These are phyloP conservation scores for Pluteus cervinus DNA, from an alignment of 768 basidiomycete species.

Conservation along the genomic window DNA sequence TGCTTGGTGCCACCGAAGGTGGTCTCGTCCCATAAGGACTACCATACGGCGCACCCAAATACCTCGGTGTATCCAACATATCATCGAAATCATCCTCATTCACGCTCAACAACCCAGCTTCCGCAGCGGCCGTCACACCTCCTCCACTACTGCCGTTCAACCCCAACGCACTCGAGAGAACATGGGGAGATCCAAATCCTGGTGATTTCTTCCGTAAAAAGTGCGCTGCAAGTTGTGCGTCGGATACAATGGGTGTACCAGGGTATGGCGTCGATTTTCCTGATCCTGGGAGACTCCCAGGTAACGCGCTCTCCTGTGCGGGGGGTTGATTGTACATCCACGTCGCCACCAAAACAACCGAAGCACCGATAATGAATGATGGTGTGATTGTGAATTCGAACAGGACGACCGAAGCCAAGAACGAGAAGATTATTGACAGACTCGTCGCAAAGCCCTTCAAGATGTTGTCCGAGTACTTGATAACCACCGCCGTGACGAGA, in stretches of 20 bases:
- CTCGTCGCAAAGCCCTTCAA: slow-evolving; percentile 97
- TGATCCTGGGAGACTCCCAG: slow-evolving; percentile 12
- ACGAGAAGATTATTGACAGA: slow-evolving; percentile 90
- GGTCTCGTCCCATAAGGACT: slow-evolving; percentile 33
- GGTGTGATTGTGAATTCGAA: slow-evolving; percentile 89
- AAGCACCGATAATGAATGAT: slow-evolving; percentile 80
- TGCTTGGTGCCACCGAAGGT: slow-evolving; percentile 26
- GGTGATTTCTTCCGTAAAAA: slow-evolving; percentile 40
- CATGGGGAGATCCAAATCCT: slow-evolving; percentile 44
- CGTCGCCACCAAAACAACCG: slow-evolving; percentile 82
- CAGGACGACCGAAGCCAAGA: slow-evolving; percentile 85
- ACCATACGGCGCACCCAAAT: slow-evolving; percentile 34
- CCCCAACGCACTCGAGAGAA: slow-evolving; percentile 45
- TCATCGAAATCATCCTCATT: slow-evolving; percentile 14
- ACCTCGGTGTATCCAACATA: slow-evolving; percentile 29
- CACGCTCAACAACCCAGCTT: slow-evolving; percentile 4
- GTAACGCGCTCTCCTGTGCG: slow-evolving; percentile 2
- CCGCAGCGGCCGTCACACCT: slow-evolving; percentile 7
- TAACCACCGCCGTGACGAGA: slow-evolving; percentile 89
- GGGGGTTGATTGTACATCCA: slow-evolving; percentile 91
- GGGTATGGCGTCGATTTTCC: slow-evolving; percentile 22
- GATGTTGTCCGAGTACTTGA: slow-evolving; percentile 95
- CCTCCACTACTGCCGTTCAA: slow-evolving; percentile 18
- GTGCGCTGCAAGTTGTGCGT: slow-evolving; percentile 57
- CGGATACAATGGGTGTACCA: slow-evolving; percentile 33